Base-by-base conservation (phyloP, 2,329 filamentous ascomycete genomes). In the Didymosphaeria variabile region DNA sequence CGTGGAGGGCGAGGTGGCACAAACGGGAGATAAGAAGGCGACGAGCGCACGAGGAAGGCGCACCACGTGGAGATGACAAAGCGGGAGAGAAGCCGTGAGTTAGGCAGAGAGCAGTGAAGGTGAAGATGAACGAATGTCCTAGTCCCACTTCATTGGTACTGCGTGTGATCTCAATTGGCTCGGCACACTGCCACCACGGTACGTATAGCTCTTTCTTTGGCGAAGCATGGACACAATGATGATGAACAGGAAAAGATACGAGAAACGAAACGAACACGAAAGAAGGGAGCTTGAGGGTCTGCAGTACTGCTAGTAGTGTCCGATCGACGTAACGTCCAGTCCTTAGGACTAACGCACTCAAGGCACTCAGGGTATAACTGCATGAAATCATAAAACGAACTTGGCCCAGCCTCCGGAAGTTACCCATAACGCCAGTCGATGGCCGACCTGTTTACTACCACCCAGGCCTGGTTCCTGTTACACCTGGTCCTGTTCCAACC, bases 321-420 rank as follows among this genome's bases (percentile, higher is more conserved):
- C 29, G 29, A 36, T 26, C 9, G n/a, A 15, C 4, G 5, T n/a
- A 31, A 36, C 9, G 36, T 29, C 29, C 42, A 46, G 26, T 29
- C 53, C 42, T 5, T n/a, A 38, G 19, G n/a, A 26, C 42, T 29
- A 46, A 36, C n/a, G 23, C 38, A 31, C 44, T 58, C 31, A 38
- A 36, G 19, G 56, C 42, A 54, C 55, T 46, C 50, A 59, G 58
- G 63, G 63, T 65, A 65, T 65, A 65, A 64, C 23, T 34, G 53
- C 42, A 32, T 15, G 38, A 51, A 29, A 59, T 38, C 40, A 47
- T 32, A 61, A 55, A 52, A 34, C 44, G 50, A 42, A 21, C 26
- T 6, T 29, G 26, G 32, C 36, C 21, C 52, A 50, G 17, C 31
- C 34, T 34, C 50, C 34, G 15, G 17, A 44, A 58, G n/a, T 21